These are phyloP conservation scores for Petunia axillaris DNA, from an alignment of 257 asterid genomes.

Conservation along the genomic window DNA sequence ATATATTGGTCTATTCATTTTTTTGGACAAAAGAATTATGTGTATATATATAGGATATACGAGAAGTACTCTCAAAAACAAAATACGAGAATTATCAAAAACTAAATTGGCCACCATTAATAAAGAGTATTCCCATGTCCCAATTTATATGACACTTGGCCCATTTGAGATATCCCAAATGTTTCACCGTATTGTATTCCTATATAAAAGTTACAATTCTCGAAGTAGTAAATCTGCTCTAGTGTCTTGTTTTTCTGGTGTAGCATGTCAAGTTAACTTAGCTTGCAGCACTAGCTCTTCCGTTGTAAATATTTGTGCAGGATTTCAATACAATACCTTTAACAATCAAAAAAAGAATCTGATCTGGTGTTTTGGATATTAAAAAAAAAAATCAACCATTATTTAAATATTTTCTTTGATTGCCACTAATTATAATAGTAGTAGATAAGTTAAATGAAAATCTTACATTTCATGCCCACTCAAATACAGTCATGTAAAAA, in stretches of 20 bases:
- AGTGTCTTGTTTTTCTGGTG: too few species aligned
- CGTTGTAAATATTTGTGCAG: too few species aligned
- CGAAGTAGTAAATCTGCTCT: too few species aligned
- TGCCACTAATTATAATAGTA: background rate
- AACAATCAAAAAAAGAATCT: too few species aligned
- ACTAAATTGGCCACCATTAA: background rate
- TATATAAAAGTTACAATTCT: background rate
- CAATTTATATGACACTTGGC: background rate
- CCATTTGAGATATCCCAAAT: background rate
- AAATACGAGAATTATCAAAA: background rate
- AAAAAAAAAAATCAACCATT: background rate
- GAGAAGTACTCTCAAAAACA: background rate
- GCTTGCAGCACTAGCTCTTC: too few species aligned
- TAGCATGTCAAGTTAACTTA: too few species aligned
- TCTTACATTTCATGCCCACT: background rate
- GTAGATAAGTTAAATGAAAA: background rate
- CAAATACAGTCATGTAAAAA: background rate
- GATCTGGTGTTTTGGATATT: background rate
- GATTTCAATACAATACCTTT: too few species aligned
- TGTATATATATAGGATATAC: background rate
- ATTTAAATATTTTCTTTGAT: background rate
- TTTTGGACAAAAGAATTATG: background rate
- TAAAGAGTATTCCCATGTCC: background rate
- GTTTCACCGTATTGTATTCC: background rate
- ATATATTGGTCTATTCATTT: background rate